Evolutionary conservation across 257 asterid genomes (phyloP), one percentile per base, ranked within the genome.

Genomic region (Anisodus acutangulus): DNA sequence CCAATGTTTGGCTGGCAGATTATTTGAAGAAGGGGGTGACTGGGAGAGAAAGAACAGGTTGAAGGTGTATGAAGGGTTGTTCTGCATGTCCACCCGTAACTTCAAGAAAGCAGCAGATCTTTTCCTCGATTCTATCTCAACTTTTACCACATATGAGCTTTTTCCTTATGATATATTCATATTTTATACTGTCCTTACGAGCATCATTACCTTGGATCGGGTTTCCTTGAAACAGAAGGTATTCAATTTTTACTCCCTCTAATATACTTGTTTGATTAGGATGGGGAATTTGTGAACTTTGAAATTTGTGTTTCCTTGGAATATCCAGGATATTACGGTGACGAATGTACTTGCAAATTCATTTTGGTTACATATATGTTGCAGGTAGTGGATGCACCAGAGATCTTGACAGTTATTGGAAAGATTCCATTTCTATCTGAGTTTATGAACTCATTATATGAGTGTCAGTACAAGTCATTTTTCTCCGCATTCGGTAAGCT

Each of bases 1-100:
- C 81, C 47, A 74, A 71, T 78, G 84, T 26, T 54, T 62, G 58
- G 26, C 60, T 83, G 86, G 84, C 94, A 97, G 98, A 55, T 89
- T 97, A 93, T 97, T 97, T 86, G 99, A 97, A 88, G 98, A 95
- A 89, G 99, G 99, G 71, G 91, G 98, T 86, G 98, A 95, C 86
- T 95, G 98, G 98, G 98, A 95, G 89, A 92, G 98, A 72, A 95
- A 95, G 95, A 95, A 95, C 85, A 93, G 98, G 82, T 87, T 95
- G 92, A 95, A 95, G 92, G 95, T 93, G 79, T 97, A 94, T 11
- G 99, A 97, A 88, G 99, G 99, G 54, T 90, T 97, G 85, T 97
- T 87, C 85, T 97, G 98, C 90, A 93, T 97, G 99, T 91, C 98
- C 49, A 93, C 98, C 49, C 99, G 98, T 76, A 92, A 96, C 87